Evolutionary conservation across 169 alveolate species (phyloP), one percentile per base, ranked within the genome.

Genomic region (Cryptosporidium canis): DNA sequence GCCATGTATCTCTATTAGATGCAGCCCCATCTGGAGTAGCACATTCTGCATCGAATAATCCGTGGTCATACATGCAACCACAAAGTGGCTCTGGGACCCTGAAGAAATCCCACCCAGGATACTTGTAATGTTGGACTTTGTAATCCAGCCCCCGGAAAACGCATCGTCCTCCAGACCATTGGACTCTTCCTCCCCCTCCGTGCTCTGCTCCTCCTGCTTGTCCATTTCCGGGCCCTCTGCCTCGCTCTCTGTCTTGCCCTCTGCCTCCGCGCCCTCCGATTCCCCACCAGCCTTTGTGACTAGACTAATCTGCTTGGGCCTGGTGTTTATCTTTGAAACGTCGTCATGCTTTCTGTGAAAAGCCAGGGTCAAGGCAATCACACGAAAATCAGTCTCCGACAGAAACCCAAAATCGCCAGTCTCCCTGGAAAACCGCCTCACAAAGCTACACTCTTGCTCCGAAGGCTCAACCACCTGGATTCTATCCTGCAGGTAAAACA

Each of bases 11-110:
- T 97, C 94, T 11, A 96, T 83, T 24, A 95, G 93, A 72, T 93
- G 92, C 67, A 96, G 83, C 11, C 98, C 98, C 83, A 96, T 95
- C 68, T 96, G 96, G 65, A 95, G 83, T 16, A 94, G 58, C 4
- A 96, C 98, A 83, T 96, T 96, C 55, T 96, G 97, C 96, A 96
- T 95, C 16, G 98, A 95, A 84, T 92, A 96, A 68, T 96, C 98
- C 43, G 96, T 95, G 33, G 98, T 96, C 87, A 96, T 90, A 48
- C 96, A 94, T 37, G 96, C 95, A 11, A 94, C 95, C 45, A 82
- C 58, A 37, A 47, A 43, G 39, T 77, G 58, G 37, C 55, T 51
- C 48, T 61, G 31, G 8, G 83, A 21, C 24, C 71, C 83, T 0
- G 68, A 18, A 41, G 83, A 53, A 18, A 83, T 5, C n/a, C 83